Base-by-base conservation (phyloP, 2,329 filamentous ascomycete genomes). In the Aspergillus quadricinctus region DNA sequence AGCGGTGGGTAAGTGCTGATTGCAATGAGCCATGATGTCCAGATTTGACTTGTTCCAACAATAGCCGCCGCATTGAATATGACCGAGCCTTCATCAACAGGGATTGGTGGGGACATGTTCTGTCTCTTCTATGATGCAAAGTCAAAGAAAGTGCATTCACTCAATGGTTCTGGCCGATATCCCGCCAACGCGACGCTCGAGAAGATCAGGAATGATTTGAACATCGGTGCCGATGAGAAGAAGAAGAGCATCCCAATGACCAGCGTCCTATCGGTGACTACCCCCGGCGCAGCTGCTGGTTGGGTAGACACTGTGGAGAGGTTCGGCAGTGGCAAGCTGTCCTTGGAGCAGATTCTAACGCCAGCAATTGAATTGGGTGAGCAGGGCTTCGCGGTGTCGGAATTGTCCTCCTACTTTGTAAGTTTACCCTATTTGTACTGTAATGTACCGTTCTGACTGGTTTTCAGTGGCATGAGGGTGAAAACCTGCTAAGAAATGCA, bases 41-140 rank as follows among this genome's bases (percentile, higher is more conserved):
- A 40, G 19, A 40, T 40, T 60, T 65, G 50, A 65, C 60, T 6
- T 8, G 2, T 51, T 58, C 31, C 29, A 41, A 21, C 27, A 53
- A 52, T 48, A 90, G 93, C 94, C 48, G 94, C 94, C 31, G 92
- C 87, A 4, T 80, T 99, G 55, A 97, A 97, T 75, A 84, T 97
- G 69, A 96, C 93, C 0, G 94, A 99, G 71, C 94, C 94, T 7
- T 86, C 87, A 57, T 94, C 89, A 5, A 97, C 94, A 0, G 94
- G 94, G 43, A 97, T 99, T 58, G 94, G 94, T 56, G 94, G 94
- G 60, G 94, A 99, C 76, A 92, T 96, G 86, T 99, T 97, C 77
- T 92, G 92, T 73, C 84, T 97, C 37, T 97, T 85, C 80, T 97
- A 93, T 78, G 84, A 95, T 70, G 90, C 91, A 45, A 83, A 88